A percentile compares a stretch with the other conserved stretches of the same genome.
These are phyloP conservation scores for Gyromitra esculenta DNA, from an alignment of 2,329 filamentous ascomycete genomes.

Conservation along the genomic window DNA sequence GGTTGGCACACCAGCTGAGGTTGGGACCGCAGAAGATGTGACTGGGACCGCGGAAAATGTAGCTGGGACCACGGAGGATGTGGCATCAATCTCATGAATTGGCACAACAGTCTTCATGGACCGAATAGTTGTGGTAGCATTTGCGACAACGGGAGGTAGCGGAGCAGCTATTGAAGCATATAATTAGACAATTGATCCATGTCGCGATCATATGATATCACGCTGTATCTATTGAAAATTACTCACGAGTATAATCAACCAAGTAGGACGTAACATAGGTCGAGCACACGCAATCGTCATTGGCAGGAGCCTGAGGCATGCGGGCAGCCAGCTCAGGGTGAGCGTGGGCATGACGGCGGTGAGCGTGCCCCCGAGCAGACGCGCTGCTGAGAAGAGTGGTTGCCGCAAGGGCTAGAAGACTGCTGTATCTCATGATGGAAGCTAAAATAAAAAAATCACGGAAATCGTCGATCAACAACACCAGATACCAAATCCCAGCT, in stretches of 20 bases:
- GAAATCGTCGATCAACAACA: conserved; percentile 52
- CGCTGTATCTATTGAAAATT: background rate
- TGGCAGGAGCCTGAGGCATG: conserved; percentile 57
- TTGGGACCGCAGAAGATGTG: too few relatives aligned
- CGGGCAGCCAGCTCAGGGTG: conserved; percentile 62
- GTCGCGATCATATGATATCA: conserved; percentile 11
- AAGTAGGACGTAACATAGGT: conserved; percentile 59
- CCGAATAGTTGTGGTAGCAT: conserved; percentile 50
- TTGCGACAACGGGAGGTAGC: conserved; percentile 48
- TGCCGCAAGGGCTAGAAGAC: conserved; percentile 58
- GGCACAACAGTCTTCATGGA: conserved; percentile 39
- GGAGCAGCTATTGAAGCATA: conserved; percentile 19
- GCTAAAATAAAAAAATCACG: conserved; percentile 27
- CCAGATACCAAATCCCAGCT: conserved; percentile 23
- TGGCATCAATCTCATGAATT: conserved; percentile 31
- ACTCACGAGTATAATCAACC: conserved; percentile 55
- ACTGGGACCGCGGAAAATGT: conserved; percentile 48
- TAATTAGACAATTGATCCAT: conserved; percentile 18
- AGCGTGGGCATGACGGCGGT: conserved; percentile 69
- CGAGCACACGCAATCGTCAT: conserved; percentile 58
- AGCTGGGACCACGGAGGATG: conserved; percentile 23
- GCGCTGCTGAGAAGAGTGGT: conserved; percentile 63
- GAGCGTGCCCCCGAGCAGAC: conserved; percentile 68
- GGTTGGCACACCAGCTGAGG: conserved; percentile 54
- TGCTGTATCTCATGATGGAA: conserved; percentile 54